A percentile compares a stretch with the other conserved stretches of the same genome.
These are phyloP conservation scores for Aspergillus pseudonomiae DNA, from an alignment of 2,329 filamentous ascomycete genomes.

Conservation along the genomic window DNA sequence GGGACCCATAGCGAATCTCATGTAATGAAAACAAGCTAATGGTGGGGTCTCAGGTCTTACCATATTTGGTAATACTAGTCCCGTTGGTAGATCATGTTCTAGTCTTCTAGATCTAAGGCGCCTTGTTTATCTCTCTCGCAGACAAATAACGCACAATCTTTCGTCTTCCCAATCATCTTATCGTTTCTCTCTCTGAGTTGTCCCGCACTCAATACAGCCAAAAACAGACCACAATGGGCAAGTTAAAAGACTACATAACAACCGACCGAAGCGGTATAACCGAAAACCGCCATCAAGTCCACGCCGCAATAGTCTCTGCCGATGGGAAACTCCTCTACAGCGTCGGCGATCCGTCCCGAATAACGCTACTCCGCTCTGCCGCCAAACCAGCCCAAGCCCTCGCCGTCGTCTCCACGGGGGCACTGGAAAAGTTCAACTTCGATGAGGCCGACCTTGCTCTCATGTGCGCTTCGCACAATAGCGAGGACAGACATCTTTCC, in stretches of 20 bases:
- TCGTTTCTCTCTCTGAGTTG: no score
- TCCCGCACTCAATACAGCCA: background rate
- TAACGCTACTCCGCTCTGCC: slow-evolving; percentile 50
- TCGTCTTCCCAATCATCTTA: no score
- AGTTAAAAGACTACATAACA: background rate
- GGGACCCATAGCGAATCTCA: background rate
- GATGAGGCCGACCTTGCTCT: slow-evolving; percentile 49
- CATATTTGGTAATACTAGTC: no score
- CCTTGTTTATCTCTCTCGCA: no score
- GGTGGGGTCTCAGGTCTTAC: no score
- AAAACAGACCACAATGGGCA: background rate
- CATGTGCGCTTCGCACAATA: slow-evolving; percentile 53
- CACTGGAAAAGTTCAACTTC: slow-evolving; percentile 40
- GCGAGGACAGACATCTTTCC: slow-evolving; percentile 45
- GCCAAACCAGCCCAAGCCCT: slow-evolving; percentile 53
- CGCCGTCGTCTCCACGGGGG: slow-evolving; percentile 48
- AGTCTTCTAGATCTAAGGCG: no score
- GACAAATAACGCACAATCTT: no score
- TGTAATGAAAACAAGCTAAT: background rate
- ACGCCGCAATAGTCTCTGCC: slow-evolving; percentile 47
- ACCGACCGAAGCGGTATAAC: slow-evolving; percentile 32
- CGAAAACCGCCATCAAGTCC: slow-evolving; percentile 51
- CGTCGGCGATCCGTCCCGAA: slow-evolving; percentile 45
- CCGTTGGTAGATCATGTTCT: no score
- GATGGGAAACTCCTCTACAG: slow-evolving; percentile 43